Conservation (phyloP, 805 yeast genomes). For the Yamadazyma sp. region DNA sequence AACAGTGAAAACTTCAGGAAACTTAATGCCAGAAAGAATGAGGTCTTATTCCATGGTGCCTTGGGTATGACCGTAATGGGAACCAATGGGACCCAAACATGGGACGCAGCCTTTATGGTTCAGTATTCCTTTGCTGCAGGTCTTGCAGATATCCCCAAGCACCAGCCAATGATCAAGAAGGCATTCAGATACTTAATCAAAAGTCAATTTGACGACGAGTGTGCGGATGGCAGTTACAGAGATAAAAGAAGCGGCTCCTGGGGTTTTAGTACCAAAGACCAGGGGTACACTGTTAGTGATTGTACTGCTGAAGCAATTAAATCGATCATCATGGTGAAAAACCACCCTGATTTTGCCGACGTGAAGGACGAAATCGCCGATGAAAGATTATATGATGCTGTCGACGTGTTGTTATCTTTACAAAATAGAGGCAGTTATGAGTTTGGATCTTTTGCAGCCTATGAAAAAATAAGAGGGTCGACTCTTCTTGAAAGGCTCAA, state of each 20-base stretch:
- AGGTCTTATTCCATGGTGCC: slow-evolving; percentile 79
- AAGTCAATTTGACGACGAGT: slow-evolving; percentile 82
- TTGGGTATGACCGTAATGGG: slow-evolving; percentile 95
- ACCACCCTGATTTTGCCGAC: slow-evolving; percentile 51
- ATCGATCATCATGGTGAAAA: slow-evolving; percentile 88
- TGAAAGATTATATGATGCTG: slow-evolving; percentile 58
- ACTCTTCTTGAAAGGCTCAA: slow-evolving; percentile 73
- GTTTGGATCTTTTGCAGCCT: slow-evolving; percentile 89
- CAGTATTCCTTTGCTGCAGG: slow-evolving; percentile 84
- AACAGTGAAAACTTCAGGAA: slow-evolving; percentile 60
- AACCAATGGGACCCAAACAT: slow-evolving; percentile 94
- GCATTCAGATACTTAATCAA: slow-evolving; percentile 72
- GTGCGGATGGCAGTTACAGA: slow-evolving; percentile 74
- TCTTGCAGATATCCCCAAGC: slow-evolving; percentile 66
- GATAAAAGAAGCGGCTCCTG: slow-evolving; percentile 87
- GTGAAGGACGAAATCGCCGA: slow-evolving; percentile 53
- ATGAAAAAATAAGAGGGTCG: slow-evolving; percentile 83
- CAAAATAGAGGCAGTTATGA: slow-evolving; percentile 82
- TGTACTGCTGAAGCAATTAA: slow-evolving; percentile 96
- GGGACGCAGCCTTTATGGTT: slow-evolving; percentile 93
- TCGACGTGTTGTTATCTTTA: slow-evolving; percentile 71
- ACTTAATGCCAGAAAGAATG: slow-evolving; percentile 62
- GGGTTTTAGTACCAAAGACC: slow-evolving; percentile 95
- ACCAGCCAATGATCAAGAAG: slow-evolving; percentile 57
- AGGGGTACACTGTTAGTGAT: slow-evolving; percentile 95